phyloP scores from a whole-genome alignment of 805 yeast genomes.

The Barnettozyma sp. region DNA sequence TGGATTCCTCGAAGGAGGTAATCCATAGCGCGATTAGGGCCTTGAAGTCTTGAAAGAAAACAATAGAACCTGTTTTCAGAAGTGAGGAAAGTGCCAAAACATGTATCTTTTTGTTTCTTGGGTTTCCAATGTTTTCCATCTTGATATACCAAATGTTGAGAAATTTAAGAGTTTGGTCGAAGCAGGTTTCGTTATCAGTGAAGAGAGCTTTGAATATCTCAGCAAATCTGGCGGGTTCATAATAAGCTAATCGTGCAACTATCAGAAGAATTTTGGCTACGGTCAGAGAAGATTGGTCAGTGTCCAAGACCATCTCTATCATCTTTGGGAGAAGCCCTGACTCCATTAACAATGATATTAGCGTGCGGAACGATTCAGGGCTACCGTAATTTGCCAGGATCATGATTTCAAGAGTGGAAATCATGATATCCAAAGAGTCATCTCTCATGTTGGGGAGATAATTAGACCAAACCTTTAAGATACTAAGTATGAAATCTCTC shows the following conservation, averaged over 20 bases:
- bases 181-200: conserved; percentile 22
- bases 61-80: conserved; percentile 31
- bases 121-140: conserved; percentile 58
- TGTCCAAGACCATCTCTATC: conserved; percentile 25
- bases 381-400: conserved; percentile 22
- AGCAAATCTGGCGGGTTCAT: conserved; percentile 26
- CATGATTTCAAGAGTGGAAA: conserved; percentile 47
- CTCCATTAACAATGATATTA: conserved; percentile 21
- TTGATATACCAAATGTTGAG: conserved; percentile 36
- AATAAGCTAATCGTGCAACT: conserved; percentile 31
- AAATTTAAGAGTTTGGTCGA: conserved; percentile 25
- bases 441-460: conserved; percentile 61
- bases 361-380: conserved; percentile 16
- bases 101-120: conserved; percentile 65
- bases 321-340: conserved; percentile 24
- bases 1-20: conserved; percentile 64
- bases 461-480: conserved; percentile 44
- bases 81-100: conserved; percentile 55
- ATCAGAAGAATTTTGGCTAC: conserved; percentile 30
- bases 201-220: conserved; percentile 25
- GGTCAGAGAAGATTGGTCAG: conserved; percentile 28
- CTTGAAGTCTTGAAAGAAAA: conserved; percentile 26
- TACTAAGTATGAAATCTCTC: conserved; percentile 29
- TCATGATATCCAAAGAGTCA: conserved; percentile 53
- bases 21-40: conserved; percentile 38